Conservation (phyloP, 2,329 filamentous ascomycete species). For the Aspergillus puulaauensis region DNA sequence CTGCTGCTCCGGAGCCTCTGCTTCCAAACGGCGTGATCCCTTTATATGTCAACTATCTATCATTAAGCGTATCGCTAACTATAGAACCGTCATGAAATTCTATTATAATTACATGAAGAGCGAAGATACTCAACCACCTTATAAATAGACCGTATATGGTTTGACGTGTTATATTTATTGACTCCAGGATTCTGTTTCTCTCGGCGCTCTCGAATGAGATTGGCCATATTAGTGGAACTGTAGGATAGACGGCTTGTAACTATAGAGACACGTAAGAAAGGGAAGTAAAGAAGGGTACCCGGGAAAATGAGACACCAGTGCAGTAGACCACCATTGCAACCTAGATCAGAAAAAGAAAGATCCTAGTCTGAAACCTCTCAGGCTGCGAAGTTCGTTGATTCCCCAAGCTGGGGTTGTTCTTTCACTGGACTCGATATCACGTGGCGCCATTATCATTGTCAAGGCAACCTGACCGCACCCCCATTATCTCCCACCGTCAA, state of each 20-base stretch:
- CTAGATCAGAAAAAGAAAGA: no score
- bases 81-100: neutral
- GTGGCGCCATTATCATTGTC: slow-evolving; percentile 10
- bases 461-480: slow-evolving; percentile 10
- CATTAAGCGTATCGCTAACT: neutral
- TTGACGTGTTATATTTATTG: neutral
- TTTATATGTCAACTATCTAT: neutral
- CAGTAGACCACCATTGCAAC: neutral
- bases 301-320: no score
- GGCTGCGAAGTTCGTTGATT: neutral
- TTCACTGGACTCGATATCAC: slow-evolving; percentile 3
- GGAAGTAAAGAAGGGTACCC: no score
- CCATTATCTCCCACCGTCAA: neutral
- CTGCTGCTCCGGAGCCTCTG: neutral
- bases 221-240: no score
- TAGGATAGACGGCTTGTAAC: no score
- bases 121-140: neutral
- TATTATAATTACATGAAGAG: neutral
- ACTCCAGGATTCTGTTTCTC: no score
- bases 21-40: no score
- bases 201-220: no score
- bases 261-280: no score
- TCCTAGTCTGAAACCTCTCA: neutral
- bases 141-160: neutral
- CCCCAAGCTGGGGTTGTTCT: neutral